Percentiles rank a stretch among this genome's conserved stretches.
phyloP scores from a whole-genome alignment of 75 land plant species.

The Pinus tabuliformis region DNA sequence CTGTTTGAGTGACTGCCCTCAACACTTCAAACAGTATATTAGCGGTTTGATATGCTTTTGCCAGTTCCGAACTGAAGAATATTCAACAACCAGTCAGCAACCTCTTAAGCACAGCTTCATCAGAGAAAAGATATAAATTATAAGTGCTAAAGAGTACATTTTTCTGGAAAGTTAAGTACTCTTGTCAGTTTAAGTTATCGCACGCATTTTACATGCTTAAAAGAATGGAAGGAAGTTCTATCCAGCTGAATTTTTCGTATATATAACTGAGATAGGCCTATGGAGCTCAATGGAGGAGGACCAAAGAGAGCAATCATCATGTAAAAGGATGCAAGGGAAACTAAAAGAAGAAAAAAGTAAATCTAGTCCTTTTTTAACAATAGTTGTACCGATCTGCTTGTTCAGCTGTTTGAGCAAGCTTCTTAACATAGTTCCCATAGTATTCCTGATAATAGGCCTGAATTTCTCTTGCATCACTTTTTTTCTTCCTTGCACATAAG shows the following conservation, averaged over 20 bases:
- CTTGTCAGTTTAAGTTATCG: not conserved
- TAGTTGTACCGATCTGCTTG: conserved; percentile 43
- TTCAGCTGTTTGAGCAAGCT: conserved; percentile 24
- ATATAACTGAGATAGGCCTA: no score
- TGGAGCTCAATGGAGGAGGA: not conserved
- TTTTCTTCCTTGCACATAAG: conserved; percentile 31
- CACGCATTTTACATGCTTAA: no score
- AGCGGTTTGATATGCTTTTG: conserved; percentile 59
- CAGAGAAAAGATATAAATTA: no score
- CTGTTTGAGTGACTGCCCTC: conserved; percentile 45
- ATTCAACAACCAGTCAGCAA: not conserved
- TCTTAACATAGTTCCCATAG: conserved; percentile 45
- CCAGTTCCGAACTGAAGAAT: conserved; percentile 49
- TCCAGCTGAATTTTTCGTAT: no score
- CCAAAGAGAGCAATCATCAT: not conserved
- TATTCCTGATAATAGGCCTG: conserved; percentile 57
- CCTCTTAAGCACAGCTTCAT: not conserved
- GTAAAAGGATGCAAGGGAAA: not conserved
- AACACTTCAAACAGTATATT: conserved; percentile 79
- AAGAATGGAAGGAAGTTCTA: no score
- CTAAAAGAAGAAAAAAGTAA: not conserved
- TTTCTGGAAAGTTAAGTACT: not conserved
- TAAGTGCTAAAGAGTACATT: not conserved
- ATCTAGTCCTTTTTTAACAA: no score
- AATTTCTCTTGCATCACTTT: conserved; percentile 74